Percentiles rank a stretch among this genome's conserved stretches.
Conservation (phyloP, 1,139 yeast species). For the Suhomyces anneliseae region DNA sequence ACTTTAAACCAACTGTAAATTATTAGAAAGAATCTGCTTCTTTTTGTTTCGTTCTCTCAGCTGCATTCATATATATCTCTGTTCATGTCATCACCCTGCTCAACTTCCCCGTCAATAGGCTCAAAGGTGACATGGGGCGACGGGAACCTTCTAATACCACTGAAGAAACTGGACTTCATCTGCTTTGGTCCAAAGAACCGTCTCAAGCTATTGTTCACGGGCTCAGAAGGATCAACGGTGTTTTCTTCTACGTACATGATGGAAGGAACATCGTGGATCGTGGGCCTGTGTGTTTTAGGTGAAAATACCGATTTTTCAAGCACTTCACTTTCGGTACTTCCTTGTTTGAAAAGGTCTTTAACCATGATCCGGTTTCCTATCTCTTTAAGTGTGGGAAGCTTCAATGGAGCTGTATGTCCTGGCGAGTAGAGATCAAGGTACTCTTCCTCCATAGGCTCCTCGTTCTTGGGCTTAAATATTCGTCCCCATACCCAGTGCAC, state of each 20-base stretch:
- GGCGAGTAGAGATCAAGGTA: too few species aligned
- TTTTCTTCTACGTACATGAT: constrained; percentile 17
- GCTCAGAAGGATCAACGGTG: neutral
- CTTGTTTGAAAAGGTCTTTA: neutral
- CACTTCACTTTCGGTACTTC: neutral
- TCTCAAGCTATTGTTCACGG: neutral
- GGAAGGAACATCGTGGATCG: constrained; percentile 23
- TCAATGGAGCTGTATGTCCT: too few species aligned
- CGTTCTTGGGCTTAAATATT: neutral
- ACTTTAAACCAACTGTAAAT: too few species aligned
- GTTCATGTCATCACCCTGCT: too few species aligned
- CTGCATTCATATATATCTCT: too few species aligned
- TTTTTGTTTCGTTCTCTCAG: too few species aligned
- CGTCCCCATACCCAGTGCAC: neutral
- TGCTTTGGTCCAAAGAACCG: neutral
- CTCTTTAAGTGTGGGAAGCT: too few species aligned
- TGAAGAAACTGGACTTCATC: neutral
- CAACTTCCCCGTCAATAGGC: too few species aligned
- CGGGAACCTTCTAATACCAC: neutral
- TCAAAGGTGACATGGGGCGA: neutral
- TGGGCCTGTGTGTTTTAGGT: constrained; percentile 28
- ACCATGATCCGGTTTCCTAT: too few species aligned
- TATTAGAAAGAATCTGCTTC: too few species aligned
- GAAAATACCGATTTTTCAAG: constrained; percentile 21
- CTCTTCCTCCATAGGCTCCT: neutral